phyloP scores from a whole-genome alignment of 2,329 filamentous ascomycete genomes.

The Cucurbitaria berberidis region DNA sequence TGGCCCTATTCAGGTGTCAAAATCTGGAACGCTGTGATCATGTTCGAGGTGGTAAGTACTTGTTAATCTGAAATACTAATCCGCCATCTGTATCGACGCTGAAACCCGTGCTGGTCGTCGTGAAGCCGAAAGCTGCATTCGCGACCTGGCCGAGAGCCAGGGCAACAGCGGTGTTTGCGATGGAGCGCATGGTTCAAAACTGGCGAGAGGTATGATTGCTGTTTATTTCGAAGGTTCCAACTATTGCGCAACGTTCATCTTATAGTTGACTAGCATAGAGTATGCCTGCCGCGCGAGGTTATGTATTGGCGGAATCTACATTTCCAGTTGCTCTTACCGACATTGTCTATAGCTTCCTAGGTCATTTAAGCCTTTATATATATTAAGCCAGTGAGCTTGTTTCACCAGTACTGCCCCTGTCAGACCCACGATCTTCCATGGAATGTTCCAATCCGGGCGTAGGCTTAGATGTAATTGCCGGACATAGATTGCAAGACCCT shows the following conservation, averaged over 20 bases:
- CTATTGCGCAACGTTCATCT: background rate
- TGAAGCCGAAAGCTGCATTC: slow-evolving; percentile 25
- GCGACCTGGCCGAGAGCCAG: slow-evolving; percentile 13
- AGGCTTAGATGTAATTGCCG: background rate
- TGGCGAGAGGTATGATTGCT: background rate
- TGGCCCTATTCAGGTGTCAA: slow-evolving; percentile 15
- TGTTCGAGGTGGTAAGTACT: slow-evolving; percentile 4
- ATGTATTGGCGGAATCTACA: background rate
- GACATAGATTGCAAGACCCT: background rate
- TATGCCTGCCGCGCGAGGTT: background rate
- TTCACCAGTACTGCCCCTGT: background rate
- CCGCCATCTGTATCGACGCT: slow-evolving; percentile 30
- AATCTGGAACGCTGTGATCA: background rate
- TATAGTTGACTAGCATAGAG: background rate
- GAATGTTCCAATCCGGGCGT: no score
- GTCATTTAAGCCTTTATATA: background rate
- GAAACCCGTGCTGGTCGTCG: slow-evolving; percentile 21
- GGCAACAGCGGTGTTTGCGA: background rate
- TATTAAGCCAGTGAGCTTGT: background rate
- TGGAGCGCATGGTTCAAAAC: slow-evolving; percentile 7
- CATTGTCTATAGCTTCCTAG: background rate
- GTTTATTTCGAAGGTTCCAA: background rate
- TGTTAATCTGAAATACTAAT: slow-evolving; percentile 26
- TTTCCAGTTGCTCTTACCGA: background rate
- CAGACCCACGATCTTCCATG: no score